Base-by-base conservation (phyloP, 139 green algal genomes). In the Micractinium sp. region DNA sequence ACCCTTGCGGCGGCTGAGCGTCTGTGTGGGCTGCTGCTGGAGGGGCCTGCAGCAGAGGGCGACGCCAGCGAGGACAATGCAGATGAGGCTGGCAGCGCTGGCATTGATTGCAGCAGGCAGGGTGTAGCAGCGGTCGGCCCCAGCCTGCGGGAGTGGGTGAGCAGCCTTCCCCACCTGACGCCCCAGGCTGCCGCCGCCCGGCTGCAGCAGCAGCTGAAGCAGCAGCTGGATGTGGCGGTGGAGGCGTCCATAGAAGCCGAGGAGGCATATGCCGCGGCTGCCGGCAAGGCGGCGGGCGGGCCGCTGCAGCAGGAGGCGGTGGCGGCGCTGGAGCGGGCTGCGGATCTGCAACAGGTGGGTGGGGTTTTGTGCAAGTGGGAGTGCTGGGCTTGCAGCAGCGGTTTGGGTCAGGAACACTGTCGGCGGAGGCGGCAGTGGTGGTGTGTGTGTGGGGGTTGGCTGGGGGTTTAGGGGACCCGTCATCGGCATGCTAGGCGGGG, bases 341-440 rank as follows among this genome's bases (percentile, higher is more conserved):
- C 89, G 0, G 90, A 81, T 25, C 90, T 92, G 67, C 92, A 96
- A 60, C 77, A 93, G 88, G 93, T 95, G 90, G 39, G 89, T 56
- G 5, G 47, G 47, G 47, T 5, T 56, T 56, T 16, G 47, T 5
- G 47, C 47, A 56, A 56, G 9, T 9, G 47, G 47, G 9, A 56
- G 47, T 56, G 9, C 9, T 9, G 9, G 9, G 47, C 47, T 56
- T 56, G 47, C 47, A 56, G 47, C 47, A 9, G 47, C 47, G 47
- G 47, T 56, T 9, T 56, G 47, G 47, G 47, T 56, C 47, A 56
- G 47, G 47, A 16, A 56, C 47, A 9, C 47, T 16, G 47, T 5
- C 47, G 47, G 47, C 47, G 47, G 47, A 5, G 47, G 47, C 47
- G 47, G 47, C 47, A 56, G 47, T 9, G 47, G 47, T 9, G 47